These are phyloP conservation scores for Wallacemonas sp. DNA, from an alignment of 208 protist species.

Conservation along the genomic window DNA sequence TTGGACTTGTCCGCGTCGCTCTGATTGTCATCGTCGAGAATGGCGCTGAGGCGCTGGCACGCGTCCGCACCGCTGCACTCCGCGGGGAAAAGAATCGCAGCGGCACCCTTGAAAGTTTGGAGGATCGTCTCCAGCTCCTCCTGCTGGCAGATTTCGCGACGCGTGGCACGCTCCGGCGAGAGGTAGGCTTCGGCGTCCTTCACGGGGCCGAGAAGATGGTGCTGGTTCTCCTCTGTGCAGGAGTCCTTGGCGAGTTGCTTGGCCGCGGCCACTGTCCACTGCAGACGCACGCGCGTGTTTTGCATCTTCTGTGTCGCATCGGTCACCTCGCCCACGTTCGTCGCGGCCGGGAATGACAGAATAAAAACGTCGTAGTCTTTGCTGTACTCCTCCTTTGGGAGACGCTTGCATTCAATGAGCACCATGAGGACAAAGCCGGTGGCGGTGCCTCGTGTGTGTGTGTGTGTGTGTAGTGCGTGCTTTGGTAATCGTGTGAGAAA, in stretches of 20 bases:
- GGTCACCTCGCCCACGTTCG: conserved; percentile 78
- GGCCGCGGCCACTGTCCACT: conserved; percentile 84
- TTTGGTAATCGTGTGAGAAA: too few relatives aligned
- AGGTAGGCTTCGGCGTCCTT: conserved; percentile 81
- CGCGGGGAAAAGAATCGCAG: conserved; percentile 86
- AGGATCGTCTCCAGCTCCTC: conserved; percentile 69
- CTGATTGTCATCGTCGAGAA: conserved; percentile 69
- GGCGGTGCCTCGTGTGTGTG: too few relatives aligned
- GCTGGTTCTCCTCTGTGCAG: conserved; percentile 55
- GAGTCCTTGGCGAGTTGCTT: conserved; percentile 82
- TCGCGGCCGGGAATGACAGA: conserved; percentile 47
- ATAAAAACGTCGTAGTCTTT: conserved; percentile 89
- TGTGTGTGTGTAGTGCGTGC: too few relatives aligned
- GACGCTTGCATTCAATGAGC: conserved; percentile 87
- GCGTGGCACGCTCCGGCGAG: conserved; percentile 66
- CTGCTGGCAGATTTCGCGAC: conserved; percentile 56
- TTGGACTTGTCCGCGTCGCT: conserved; percentile 70
- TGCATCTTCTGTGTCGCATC: conserved; percentile 78
- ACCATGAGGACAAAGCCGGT: conserved; percentile 80
- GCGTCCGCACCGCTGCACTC: conserved; percentile 84
- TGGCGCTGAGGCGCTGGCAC: conserved; percentile 50
- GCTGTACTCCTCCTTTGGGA: conserved; percentile 92
- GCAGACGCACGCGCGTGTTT: conserved; percentile 85
- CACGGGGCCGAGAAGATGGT: conserved; percentile 70
- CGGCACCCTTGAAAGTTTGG: conserved; percentile 79